phyloP scores from a whole-genome alignment of 768 basidiomycete genomes.

The Lactarius psammicola region DNA sequence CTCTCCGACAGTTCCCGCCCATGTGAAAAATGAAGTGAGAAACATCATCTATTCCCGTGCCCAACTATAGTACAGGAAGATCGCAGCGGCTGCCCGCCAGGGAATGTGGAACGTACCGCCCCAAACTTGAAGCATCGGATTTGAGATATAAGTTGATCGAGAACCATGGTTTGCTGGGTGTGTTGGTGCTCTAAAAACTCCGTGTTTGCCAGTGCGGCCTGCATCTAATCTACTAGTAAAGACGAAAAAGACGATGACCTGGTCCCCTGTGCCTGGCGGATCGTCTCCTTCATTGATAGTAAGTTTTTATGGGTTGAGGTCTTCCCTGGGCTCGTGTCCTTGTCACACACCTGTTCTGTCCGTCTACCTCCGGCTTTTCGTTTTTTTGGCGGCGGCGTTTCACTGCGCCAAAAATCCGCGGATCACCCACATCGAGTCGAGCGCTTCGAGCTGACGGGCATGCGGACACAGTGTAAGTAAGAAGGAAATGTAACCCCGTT shows the following conservation, averaged over 20 bases:
- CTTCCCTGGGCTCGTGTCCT: neutral
- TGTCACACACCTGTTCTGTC: neutral
- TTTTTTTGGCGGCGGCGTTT: neutral
- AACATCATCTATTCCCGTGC: too few relatives aligned
- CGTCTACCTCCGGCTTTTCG: neutral
- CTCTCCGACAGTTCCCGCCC: too few relatives aligned
- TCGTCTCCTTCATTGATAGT: neutral
- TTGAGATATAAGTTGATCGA: too few relatives aligned
- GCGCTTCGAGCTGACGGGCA: conserved; percentile 43
- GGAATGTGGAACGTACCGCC: too few relatives aligned
- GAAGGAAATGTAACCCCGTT: neutral
- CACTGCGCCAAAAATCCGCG: conserved; percentile 30
- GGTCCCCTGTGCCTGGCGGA: neutral
- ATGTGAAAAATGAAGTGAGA: too few relatives aligned
- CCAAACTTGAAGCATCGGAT: too few relatives aligned
- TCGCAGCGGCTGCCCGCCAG: too few relatives aligned
- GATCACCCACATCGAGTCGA: conserved; percentile 51
- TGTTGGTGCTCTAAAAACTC: too few relatives aligned
- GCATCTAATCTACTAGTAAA: too few relatives aligned
- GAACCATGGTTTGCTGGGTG: too few relatives aligned
- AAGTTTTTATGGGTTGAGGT: neutral
- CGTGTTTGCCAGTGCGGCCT: too few relatives aligned
- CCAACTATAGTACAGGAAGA: too few relatives aligned
- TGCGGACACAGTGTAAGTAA: neutral
- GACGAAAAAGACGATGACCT: neutral